phyloP scores from a whole-genome alignment of 768 basidiomycete genomes.

The Boletus reticulatus region DNA sequence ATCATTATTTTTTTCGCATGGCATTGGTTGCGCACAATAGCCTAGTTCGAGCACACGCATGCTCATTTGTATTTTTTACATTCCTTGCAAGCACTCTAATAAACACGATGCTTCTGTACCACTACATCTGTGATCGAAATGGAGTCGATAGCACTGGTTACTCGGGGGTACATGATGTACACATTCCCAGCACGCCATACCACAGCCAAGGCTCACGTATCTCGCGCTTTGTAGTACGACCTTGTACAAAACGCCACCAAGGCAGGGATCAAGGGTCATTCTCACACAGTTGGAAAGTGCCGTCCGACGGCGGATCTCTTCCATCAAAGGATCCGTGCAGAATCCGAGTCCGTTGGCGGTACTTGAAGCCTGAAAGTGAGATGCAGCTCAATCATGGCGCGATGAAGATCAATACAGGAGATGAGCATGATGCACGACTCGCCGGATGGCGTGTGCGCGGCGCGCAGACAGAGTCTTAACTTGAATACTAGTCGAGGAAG shows the following conservation, averaged over 20 bases:
- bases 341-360: conserved; percentile 47
- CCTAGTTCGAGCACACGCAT: not conserved
- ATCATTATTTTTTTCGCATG: conserved; percentile 11
- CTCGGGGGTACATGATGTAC: too few species aligned
- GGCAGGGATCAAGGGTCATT: conserved; percentile 60
- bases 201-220: conserved; percentile 63
- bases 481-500: too few species aligned
- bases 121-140: too few species aligned
- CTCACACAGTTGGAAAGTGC: conserved; percentile 59
- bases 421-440: conserved; percentile 49
- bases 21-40: conserved; percentile 6
- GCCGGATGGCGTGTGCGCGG: conserved; percentile 44
- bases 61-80: conserved; percentile 21
- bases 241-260: conserved; percentile 61
- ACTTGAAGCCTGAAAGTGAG: conserved; percentile 43
- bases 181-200: conserved; percentile 36
- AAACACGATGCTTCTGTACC: not conserved
- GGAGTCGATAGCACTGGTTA: too few species aligned
- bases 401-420: conserved; percentile 68
- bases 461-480: too few species aligned
- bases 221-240: conserved; percentile 52
- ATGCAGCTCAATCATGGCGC: conserved; percentile 65
- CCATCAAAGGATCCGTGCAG: conserved; percentile 65
- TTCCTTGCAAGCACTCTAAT: conserved; percentile 5
- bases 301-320: conserved; percentile 60